Evolutionary conservation across 768 basidiomycete species (phyloP).

Genomic region (Boletus sp.): DNA sequence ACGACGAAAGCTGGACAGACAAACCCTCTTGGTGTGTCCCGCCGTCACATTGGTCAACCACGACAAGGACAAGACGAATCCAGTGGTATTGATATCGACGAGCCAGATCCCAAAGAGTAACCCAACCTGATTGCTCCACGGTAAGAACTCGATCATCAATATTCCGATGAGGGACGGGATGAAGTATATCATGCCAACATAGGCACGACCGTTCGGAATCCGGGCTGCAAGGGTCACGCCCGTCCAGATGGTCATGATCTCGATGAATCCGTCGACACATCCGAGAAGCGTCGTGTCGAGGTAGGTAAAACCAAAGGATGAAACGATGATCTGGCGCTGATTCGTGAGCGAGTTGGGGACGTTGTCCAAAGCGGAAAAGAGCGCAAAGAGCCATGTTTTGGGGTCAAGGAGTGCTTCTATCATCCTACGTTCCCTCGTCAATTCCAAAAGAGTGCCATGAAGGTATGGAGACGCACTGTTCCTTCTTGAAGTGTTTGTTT

Average conservation of each 20-base stretch:
- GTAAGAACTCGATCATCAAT: constrained; percentile 60
- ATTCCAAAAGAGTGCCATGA: background rate
- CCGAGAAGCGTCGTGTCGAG: constrained; percentile 69
- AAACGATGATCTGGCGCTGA: constrained; percentile 62
- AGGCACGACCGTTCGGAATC: constrained; percentile 59
- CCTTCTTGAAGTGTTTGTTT: constrained; percentile 77
- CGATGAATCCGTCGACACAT: constrained; percentile 63
- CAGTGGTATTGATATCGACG: constrained; percentile 50
- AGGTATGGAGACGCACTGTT: constrained; percentile 54
- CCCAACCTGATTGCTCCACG: constrained; percentile 65
- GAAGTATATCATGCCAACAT: constrained; percentile 57
- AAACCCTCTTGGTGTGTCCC: constrained; percentile 72
- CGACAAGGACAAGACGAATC: constrained; percentile 58
- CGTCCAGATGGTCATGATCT: constrained; percentile 68
- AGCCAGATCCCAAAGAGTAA: constrained; percentile 47
- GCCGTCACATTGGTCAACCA: constrained; percentile 68
- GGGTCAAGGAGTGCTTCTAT: constrained; percentile 65
- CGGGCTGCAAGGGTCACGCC: constrained; percentile 60
- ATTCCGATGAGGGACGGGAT: constrained; percentile 65
- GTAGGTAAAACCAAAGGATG: constrained; percentile 61
- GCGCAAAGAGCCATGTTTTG: constrained; percentile 76
- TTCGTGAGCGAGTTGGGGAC: constrained; percentile 68
- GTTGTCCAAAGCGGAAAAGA: constrained; percentile 60
- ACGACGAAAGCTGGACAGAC: constrained; percentile 24
- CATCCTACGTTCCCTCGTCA: constrained; percentile 42